Percentiles rank a stretch among this genome's conserved stretches.
Evolutionary conservation across 2,329 filamentous ascomycete species (phyloP).

Genomic region (Emmonsia crescens): DNA sequence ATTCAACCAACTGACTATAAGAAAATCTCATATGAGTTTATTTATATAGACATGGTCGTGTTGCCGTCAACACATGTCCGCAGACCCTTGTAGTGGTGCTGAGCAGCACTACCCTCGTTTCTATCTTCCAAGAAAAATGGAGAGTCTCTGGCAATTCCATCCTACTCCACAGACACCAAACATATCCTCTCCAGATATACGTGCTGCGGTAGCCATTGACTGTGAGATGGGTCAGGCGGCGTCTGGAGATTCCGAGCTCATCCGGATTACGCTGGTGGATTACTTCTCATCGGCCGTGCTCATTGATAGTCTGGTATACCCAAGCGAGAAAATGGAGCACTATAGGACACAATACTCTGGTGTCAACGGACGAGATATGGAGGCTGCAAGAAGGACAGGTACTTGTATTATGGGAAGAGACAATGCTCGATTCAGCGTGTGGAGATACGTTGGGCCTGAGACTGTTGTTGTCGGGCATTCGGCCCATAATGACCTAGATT

Average conservation of each 20-base stretch:
- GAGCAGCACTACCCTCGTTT: not conserved
- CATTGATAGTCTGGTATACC: slow-evolving; percentile 41
- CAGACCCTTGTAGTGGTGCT: not conserved
- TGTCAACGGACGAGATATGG: slow-evolving; percentile 23
- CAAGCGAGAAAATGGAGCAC: slow-evolving; percentile 36
- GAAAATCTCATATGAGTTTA: not conserved
- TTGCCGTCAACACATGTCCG: not conserved
- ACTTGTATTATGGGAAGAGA: slow-evolving; percentile 33
- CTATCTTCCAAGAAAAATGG: not conserved
- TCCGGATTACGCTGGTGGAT: slow-evolving; percentile 42
- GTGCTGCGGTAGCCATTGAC: slow-evolving; percentile 36
- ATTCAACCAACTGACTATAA: not conserved
- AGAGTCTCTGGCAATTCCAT: not conserved
- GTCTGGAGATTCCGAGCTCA: slow-evolving; percentile 39
- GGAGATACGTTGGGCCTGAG: slow-evolving; percentile 33
- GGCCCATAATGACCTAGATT: slow-evolving; percentile 32
- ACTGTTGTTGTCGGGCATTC: slow-evolving; percentile 43
- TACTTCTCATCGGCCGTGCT: slow-evolving; percentile 40
- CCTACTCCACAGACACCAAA: not conserved
- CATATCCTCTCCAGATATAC: not conserved
- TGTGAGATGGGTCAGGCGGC: slow-evolving; percentile 45
- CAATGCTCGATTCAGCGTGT: slow-evolving; percentile 34
- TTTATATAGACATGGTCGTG: slow-evolving; percentile 1
- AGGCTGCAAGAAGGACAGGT: slow-evolving; percentile 24
- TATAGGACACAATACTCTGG: slow-evolving; percentile 43